Evolutionary conservation across 225 moss, liverwort and hornwort species (phyloP).

Genomic region (Bryum argenteum): DNA sequence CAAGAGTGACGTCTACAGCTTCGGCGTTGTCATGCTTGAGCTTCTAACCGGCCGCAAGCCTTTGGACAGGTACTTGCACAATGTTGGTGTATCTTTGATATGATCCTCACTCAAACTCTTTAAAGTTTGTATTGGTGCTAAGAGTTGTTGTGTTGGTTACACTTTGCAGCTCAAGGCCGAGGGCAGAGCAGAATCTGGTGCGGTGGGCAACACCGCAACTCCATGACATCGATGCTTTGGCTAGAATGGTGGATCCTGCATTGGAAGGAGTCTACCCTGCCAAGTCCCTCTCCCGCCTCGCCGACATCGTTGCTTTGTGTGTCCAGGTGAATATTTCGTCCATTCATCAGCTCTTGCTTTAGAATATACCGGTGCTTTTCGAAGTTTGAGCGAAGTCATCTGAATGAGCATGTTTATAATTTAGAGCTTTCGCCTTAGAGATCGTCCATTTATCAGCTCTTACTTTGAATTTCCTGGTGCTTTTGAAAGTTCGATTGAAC

Average conservation of each 20-base stretch:
- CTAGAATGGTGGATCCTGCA: slow-evolving; percentile 69
- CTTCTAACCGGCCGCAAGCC: slow-evolving; percentile 59
- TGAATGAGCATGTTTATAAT: no score
- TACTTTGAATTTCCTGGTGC: no score
- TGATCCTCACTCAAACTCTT: not conserved
- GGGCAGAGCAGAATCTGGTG: slow-evolving; percentile 65
- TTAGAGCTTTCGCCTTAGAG: no score
- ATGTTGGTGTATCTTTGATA: not conserved
- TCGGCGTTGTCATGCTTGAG: slow-evolving; percentile 65
- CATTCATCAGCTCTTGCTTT: no score
- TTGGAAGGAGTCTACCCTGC: slow-evolving; percentile 70
- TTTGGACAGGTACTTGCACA: slow-evolving; percentile 44
- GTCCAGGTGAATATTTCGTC: slow-evolving; percentile 53
- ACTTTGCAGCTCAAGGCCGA: slow-evolving; percentile 55
- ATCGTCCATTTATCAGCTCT: no score
- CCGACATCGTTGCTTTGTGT: slow-evolving; percentile 70
- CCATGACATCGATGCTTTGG: slow-evolving; percentile 67
- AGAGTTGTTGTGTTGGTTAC: not conserved
- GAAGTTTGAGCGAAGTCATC: no score
- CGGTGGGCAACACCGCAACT: slow-evolving; percentile 78
- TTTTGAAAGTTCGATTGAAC: no score
- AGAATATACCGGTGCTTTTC: no score
- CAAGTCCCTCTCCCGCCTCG: slow-evolving; percentile 70
- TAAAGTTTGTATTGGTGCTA: not conserved
- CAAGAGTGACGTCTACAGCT: slow-evolving; percentile 66